A percentile compares a stretch with the other conserved stretches of the same genome.
Conservation (phyloP, 208 protist species). For the Trypanosoma vivax region DNA sequence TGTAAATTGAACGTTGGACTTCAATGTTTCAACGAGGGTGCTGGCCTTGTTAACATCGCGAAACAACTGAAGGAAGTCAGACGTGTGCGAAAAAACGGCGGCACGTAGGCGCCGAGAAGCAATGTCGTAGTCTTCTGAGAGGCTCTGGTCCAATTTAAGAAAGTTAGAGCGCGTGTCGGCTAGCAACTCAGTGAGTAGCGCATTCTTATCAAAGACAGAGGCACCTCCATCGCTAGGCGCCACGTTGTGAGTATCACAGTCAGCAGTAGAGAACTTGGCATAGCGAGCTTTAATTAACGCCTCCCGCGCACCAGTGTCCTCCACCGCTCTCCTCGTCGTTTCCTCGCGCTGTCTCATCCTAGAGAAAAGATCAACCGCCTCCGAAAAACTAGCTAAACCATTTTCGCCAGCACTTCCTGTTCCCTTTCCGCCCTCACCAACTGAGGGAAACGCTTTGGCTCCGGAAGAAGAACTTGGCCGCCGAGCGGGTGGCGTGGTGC, state of each 20-base stretch:
- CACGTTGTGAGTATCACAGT: conserved; percentile 1
- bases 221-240: too few species aligned
- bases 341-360: conserved; percentile 22
- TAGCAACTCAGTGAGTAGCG: conserved; percentile 50
- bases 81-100: conserved; percentile 66
- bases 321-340: conserved; percentile 3
- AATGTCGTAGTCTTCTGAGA: conserved; percentile 65
- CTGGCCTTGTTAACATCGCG: conserved; percentile 71
- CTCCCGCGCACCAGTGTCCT: conserved; percentile 37
- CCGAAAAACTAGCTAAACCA: too few species aligned
- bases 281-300: conserved; percentile 42
- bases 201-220: conserved; percentile 62
- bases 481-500: too few species aligned
- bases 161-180: conserved; percentile 57
- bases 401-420: too few species aligned
- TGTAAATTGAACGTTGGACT: conserved; percentile 76
- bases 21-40: conserved; percentile 65
- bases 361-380: conserved; percentile 19
- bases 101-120: conserved; percentile 55
- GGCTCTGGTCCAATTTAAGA: conserved; percentile 58
- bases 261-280: conserved; percentile 17
- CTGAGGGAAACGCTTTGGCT: too few species aligned
- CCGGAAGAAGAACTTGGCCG: too few species aligned
- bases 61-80: conserved; percentile 77
- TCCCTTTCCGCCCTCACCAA: too few species aligned